Conservation (phyloP, 441 rosid species). For the Euphorbia celastroides region DNA sequence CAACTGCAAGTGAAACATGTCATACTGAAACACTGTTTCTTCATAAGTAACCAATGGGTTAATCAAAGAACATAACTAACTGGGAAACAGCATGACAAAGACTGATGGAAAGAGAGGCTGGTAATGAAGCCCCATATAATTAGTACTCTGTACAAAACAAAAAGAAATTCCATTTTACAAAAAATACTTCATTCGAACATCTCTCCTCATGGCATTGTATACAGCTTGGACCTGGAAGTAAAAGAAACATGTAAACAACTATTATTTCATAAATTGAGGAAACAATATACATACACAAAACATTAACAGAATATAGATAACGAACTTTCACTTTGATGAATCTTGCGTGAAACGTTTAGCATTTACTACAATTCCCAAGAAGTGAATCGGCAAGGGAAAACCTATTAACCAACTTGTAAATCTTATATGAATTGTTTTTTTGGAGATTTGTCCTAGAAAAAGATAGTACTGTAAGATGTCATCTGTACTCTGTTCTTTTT, state of each 20-base stretch:
- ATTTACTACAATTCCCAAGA: background rate
- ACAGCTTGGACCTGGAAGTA: slow-evolving; percentile 89
- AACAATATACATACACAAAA: no score
- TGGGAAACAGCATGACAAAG: background rate
- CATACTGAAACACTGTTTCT: slow-evolving; percentile 12
- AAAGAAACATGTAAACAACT: slow-evolving; percentile 13
- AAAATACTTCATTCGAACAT: slow-evolving; percentile 92
- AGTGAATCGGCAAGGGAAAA: background rate
- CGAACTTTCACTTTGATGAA: background rate
- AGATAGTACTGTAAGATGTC: background rate
- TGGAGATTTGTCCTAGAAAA: background rate
- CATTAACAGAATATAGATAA: no score
- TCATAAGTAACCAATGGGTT: slow-evolving; percentile 4
- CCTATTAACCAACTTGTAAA: background rate
- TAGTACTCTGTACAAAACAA: slow-evolving; percentile 37
- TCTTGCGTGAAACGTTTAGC: background rate
- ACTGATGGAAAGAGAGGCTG: background rate
- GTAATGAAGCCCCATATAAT: slow-evolving; percentile 24
- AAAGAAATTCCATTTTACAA: slow-evolving; percentile 35
- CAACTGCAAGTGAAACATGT: slow-evolving; percentile 2
- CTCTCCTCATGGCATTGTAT: slow-evolving; percentile 96
- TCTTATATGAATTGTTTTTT: background rate
- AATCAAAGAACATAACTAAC: slow-evolving; percentile 21
- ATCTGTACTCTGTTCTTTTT: no score
- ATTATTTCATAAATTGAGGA: background rate